A percentile compares a stretch with the other conserved stretches of the same genome.
Evolutionary conservation across 495 filamentous ascomycete genomes (phyloP).

Genomic region (Physcia stellaris): DNA sequence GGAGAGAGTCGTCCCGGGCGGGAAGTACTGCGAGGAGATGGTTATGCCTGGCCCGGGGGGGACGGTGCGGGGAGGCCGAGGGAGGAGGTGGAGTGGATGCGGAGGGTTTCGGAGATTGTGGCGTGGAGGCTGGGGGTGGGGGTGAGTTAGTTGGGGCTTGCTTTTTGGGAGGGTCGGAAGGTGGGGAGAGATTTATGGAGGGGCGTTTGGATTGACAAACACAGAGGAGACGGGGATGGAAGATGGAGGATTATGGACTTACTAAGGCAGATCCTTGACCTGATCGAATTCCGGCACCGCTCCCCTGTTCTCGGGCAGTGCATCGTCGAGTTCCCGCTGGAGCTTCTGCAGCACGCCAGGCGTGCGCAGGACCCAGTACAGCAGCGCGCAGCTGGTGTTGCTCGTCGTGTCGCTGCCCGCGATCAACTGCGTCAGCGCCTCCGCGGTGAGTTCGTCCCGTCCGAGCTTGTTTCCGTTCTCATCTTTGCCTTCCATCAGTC

Average conservation of each 20-base stretch:
- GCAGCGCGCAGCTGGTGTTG: constrained; percentile 77
- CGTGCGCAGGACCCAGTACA: constrained; percentile 60
- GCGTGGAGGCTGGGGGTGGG: no score
- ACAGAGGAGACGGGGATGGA: neutral
- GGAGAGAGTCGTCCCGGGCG: constrained; percentile 60
- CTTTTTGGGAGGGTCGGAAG: neutral
- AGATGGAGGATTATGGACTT: constrained; percentile 13
- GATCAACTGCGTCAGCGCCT: constrained; percentile 82
- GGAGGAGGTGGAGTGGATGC: constrained; percentile 77
- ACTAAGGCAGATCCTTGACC: constrained; percentile 65
- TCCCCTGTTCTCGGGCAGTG: constrained; percentile 42
- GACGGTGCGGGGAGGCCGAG: constrained; percentile 73
- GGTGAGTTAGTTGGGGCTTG: constrained; percentile 3
- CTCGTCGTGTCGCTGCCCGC: constrained; percentile 83
- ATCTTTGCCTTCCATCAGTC: constrained; percentile 79
- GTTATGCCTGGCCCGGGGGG: constrained; percentile 43
- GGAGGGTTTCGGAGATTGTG: constrained; percentile 83
- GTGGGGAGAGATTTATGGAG: neutral
- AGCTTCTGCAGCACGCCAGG: constrained; percentile 59
- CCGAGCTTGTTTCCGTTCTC: constrained; percentile 59
- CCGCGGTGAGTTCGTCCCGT: constrained; percentile 69
- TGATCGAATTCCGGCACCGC: constrained; percentile 56
- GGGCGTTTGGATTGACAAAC: neutral
- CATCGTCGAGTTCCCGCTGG: constrained; percentile 57
- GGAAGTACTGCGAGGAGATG: constrained; percentile 49